A percentile compares a stretch with the other conserved stretches of the same genome.
Evolutionary conservation across 164 flowering plant species (phyloP).

Genomic region (Piper longum): DNA sequence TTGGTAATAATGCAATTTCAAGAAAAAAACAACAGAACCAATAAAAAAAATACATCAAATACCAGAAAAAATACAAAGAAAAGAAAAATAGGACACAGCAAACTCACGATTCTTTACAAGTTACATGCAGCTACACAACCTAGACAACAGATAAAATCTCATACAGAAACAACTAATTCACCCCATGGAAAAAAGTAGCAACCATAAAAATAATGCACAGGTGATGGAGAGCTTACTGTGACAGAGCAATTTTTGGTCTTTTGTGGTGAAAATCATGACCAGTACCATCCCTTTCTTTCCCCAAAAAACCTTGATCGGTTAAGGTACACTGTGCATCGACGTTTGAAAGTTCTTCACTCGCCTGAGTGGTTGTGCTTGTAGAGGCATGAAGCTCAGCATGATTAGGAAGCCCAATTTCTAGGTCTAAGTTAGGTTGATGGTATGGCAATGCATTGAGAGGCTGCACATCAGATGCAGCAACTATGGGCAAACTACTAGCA

Average conservation of each 20-base stretch:
- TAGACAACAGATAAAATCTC: too few relatives aligned
- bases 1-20: too few relatives aligned
- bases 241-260: slow-evolving; percentile 52
- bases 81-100: too few relatives aligned
- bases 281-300: slow-evolving; percentile 9
- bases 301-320: slow-evolving; percentile 13
- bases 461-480: background rate
- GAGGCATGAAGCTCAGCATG: slow-evolving; percentile 8
- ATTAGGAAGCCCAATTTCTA: slow-evolving; percentile 11
- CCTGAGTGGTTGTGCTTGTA: slow-evolving; percentile 6
- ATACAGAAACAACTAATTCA: too few relatives aligned
- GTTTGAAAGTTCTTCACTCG: background rate
- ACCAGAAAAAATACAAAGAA: too few relatives aligned
- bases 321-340: slow-evolving; percentile 7
- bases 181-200: background rate
- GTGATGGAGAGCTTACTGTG: slow-evolving; percentile 25
- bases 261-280: slow-evolving; percentile 45
- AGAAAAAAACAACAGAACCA: too few relatives aligned
- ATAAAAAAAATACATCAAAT: too few relatives aligned
- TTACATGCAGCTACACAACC: too few relatives aligned
- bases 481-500: background rate
- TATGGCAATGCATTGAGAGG: background rate
- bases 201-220: background rate
- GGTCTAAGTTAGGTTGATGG: slow-evolving; percentile 6
- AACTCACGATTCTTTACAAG: too few relatives aligned